A percentile compares a stretch with the other conserved stretches of the same genome.
These are phyloP conservation scores for Iberis amara DNA, from an alignment of 441 rosid species.

Conservation along the genomic window DNA sequence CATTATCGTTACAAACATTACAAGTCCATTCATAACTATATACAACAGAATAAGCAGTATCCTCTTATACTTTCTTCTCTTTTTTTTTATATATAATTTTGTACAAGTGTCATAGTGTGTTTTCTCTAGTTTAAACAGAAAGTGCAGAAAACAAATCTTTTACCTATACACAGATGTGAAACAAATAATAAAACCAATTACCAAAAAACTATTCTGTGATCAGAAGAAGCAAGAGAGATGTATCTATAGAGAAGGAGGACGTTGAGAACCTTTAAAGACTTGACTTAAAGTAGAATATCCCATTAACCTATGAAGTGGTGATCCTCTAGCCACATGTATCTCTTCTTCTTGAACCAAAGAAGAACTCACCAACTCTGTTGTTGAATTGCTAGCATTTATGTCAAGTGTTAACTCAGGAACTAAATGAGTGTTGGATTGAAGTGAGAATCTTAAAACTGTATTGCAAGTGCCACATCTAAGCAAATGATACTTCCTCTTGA, in stretches of 20 bases:
- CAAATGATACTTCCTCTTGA: slow-evolving; percentile 33
- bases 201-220: slow-evolving; percentile 15
- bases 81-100: too few relatives aligned
- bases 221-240: slow-evolving; percentile 14
- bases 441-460: slow-evolving; percentile 33
- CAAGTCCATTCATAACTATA: too few relatives aligned
- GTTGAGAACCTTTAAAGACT: slow-evolving; percentile 34
- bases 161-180: slow-evolving; percentile 27
- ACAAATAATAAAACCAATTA: too few relatives aligned
- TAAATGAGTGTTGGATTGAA: slow-evolving; percentile 29
- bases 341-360: slow-evolving; percentile 37
- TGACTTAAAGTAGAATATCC: slow-evolving; percentile 72
- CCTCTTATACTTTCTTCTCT: too few relatives aligned
- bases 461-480: slow-evolving; percentile 34
- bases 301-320: slow-evolving; percentile 80
- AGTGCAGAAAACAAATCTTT: too few relatives aligned
- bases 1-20: too few relatives aligned
- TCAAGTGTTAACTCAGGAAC: slow-evolving; percentile 26
- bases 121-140: too few relatives aligned
- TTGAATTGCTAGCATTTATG: slow-evolving; percentile 14
- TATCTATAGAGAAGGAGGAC: slow-evolving; percentile 27
- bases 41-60: too few relatives aligned
- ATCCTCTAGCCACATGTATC: slow-evolving; percentile 37
- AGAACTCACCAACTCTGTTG: slow-evolving; percentile 25
- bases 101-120: too few relatives aligned